Evolutionary conservation across 2,329 filamentous ascomycete species (phyloP).

Genomic region (Talaromyces verruculosus): DNA sequence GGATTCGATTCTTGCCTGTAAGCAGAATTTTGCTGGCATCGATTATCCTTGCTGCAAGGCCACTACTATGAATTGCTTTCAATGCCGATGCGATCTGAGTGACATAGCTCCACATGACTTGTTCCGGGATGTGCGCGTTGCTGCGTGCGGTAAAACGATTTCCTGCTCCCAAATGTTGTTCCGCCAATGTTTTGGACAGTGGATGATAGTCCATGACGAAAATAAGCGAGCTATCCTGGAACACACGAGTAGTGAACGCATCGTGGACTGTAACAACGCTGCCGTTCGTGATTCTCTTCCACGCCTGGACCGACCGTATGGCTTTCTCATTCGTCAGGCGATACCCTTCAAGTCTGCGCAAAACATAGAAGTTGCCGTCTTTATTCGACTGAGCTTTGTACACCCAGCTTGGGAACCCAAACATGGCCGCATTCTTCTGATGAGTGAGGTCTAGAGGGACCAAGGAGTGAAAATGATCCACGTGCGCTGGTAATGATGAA

Average conservation of each 20-base stretch:
- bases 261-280: constrained; percentile 85
- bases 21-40: constrained; percentile 85
- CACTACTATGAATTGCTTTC: constrained; percentile 76
- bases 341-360: constrained; percentile 85
- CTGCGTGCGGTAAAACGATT: constrained; percentile 45
- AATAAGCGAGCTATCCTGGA: constrained; percentile 91
- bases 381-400: constrained; percentile 92
- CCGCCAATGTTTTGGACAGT: constrained; percentile 81
- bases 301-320: constrained; percentile 80
- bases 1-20: constrained; percentile 85
- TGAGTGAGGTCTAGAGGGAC: constrained; percentile 82
- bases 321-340: constrained; percentile 85
- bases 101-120: constrained; percentile 84
- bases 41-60: constrained; percentile 81
- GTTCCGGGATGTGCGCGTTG: constrained; percentile 61
- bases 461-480: constrained; percentile 89
- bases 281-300: constrained; percentile 80
- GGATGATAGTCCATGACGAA: constrained; percentile 94
- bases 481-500: constrained; percentile 68
- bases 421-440: constrained; percentile 73
- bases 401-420: constrained; percentile 88
- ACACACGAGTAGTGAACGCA: constrained; percentile 88
- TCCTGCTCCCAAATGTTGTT: constrained; percentile 62
- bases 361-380: constrained; percentile 82
- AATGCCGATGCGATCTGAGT: constrained; percentile 87